A percentile compares a stretch with the other conserved stretches of the same genome.
Evolutionary conservation across 352 stramenopile genomes (phyloP).

Genomic region (Phytopythium vexans): DNA sequence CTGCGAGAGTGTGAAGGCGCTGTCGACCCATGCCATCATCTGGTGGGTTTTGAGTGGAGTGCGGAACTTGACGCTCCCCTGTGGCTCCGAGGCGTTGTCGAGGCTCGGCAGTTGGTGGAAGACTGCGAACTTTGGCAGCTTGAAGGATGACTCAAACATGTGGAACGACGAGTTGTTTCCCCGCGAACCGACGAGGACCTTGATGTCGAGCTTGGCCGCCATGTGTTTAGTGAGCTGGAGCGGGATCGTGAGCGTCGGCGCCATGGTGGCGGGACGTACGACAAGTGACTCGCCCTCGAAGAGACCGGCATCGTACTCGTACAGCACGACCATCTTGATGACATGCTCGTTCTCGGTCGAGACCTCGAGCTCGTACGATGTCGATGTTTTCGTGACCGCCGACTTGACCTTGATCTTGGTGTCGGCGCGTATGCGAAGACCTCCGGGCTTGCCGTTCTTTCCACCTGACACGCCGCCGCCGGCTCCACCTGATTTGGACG

Average conservation of each 20-base stretch:
- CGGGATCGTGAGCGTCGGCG: slow-evolving; percentile 39
- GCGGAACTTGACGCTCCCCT: slow-evolving; percentile 62
- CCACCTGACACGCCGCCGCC: slow-evolving; percentile 5
- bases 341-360: slow-evolving; percentile 83
- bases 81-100: slow-evolving; percentile 13
- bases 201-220: slow-evolving; percentile 62
- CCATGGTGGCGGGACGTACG: slow-evolving; percentile 45
- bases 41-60: slow-evolving; percentile 72
- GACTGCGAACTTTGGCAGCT: slow-evolving; percentile 84
- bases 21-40: slow-evolving; percentile 71
- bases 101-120: slow-evolving; percentile 54
- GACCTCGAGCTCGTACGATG: slow-evolving; percentile 75
- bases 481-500: slow-evolving; percentile 10
- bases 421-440: slow-evolving; percentile 46
- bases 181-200: slow-evolving; percentile 76
- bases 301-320: slow-evolving; percentile 84
- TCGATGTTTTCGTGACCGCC: slow-evolving; percentile 45
- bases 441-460: slow-evolving; percentile 32
- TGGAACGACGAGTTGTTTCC: slow-evolving; percentile 79
- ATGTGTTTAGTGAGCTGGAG: slow-evolving; percentile 68
- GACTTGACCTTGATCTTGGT: slow-evolving; percentile 64
- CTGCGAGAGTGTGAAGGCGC: slow-evolving; percentile 50
- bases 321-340: slow-evolving; percentile 86
- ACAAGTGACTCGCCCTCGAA: slow-evolving; percentile 86
- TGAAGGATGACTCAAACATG: slow-evolving; percentile 81